Percentiles rank a stretch among this genome's conserved stretches.
These are phyloP conservation scores for Sordariomycetes sp. DNA, from an alignment of 2,329 filamentous ascomycete genomes.

Conservation along the genomic window DNA sequence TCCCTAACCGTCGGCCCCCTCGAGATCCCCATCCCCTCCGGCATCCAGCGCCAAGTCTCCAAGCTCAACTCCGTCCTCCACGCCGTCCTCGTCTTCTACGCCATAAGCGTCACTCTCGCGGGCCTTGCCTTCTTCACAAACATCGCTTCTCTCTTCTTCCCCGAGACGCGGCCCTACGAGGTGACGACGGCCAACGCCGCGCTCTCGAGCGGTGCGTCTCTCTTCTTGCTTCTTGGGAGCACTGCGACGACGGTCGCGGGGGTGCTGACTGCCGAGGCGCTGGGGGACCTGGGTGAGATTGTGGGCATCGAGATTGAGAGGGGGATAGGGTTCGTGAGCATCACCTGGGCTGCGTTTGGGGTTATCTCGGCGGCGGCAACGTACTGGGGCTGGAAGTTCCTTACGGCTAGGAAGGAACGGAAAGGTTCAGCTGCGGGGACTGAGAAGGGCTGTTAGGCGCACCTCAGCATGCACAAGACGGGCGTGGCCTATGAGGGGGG, in stretches of 20 bases:
- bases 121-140: constrained; percentile 28
- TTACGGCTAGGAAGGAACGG: neutral
- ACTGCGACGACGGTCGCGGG: constrained; percentile 26
- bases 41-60: constrained; percentile 31
- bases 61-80: constrained; percentile 33
- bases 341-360: constrained; percentile 2
- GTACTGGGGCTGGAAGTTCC: neutral
- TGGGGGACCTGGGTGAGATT: constrained; percentile 27
- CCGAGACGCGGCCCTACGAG: constrained; percentile 9
- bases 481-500: too few relatives aligned
- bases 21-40: constrained; percentile 26
- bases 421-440: too few relatives aligned
- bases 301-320: constrained; percentile 28
- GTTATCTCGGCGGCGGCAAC: neutral
- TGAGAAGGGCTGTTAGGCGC: too few relatives aligned
- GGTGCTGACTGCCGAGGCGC: constrained; percentile 23
- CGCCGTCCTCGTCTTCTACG: constrained; percentile 34
- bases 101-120: constrained; percentile 25
- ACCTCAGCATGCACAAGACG: too few relatives aligned
- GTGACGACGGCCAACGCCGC: constrained; percentile 21
- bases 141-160: constrained; percentile 20
- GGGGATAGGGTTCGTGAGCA: constrained; percentile 24
- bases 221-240: constrained; percentile 25
- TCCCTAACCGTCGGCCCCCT: constrained; percentile 31
- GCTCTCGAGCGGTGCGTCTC: constrained; percentile 19